Base-by-base conservation (phyloP, 805 yeast genomes). In the Helenozyma baotianmanensis region DNA sequence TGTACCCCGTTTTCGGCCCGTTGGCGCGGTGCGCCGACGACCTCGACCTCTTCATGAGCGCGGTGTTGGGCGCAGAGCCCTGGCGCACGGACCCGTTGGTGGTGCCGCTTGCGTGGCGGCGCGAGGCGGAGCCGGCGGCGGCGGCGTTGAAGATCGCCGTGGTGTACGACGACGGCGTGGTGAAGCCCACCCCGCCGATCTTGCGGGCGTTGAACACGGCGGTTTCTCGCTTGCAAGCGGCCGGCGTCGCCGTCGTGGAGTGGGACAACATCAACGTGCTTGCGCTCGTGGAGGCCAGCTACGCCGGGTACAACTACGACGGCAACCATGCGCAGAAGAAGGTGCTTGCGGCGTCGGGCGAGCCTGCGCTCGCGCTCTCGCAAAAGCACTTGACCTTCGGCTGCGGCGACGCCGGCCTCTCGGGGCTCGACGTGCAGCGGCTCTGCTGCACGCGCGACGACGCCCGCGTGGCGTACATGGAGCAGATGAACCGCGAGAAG, bases 121-220 rank as follows among this genome's bases (percentile, higher is more conserved):
- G 38, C 4, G 39, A 23, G 9, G 30, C 30, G 3, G 43, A 34
- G 21, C 39, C 39, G 6, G 33, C 36, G 17, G 39, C 46, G 10
- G 32, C 35, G 21, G 18, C 27, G 8, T 39, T 43, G 35, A 43
- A 32, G 21, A 27, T 45, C 8, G 50, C 46, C 9, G 33, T 45
- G 6, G 22, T 37, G 24, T 43, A 36, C 27, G 50, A 45, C 21
- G 50, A 45, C 21, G 48, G 45, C 8, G 38, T 39, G 15, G 50
- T 45, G 9, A 43, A 40, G 36, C 50, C 50, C 11, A 41, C 48
- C 11, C 48, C 50, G n/a, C 50, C 50, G 3, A 38, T 45, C 10
- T 25, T 29, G 11, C 32, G 50, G 9, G 48, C 40, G 1, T 39
- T 45, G 39, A 33, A 39, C 28, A 27, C 32, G 10, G 46, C 47